Base-by-base conservation (phyloP, 331 rosid genomes). In the Acacia concinna region DNA sequence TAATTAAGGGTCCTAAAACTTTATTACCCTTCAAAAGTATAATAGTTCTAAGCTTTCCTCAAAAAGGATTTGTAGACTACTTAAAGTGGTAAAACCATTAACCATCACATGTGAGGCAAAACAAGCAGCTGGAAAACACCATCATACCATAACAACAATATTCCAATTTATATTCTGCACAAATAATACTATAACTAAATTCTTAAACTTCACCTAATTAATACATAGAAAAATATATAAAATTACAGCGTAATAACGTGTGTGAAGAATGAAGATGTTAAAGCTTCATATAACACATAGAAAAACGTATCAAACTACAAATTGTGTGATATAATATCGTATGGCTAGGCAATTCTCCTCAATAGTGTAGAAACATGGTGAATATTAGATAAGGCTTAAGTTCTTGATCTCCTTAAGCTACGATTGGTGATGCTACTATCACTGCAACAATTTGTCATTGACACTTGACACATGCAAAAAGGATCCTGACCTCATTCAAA, bases 1-100 rank as follows among this genome's bases (percentile, higher is more conserved):
- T 7, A 84, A 37, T 37, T 7, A 37, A 84, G 87, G 49, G 71
- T 63, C n/a, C 44, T 40, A 14, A 34, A 66, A 51, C 79, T 28
- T 66, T 52, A 43, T 74, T 78, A 28, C 31, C 68, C 75, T 70
- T 60, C 20, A 43, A 85, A 79, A 54, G 68, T 74, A 28, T 4
- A 54, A 8, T n/a, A 54, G 20, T 51, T 3, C 34, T 34, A 64
- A 47, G 21, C 63, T 67, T 88, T 80, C 86, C 59, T 46, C 35
- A 81, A 41, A 41, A 57, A 74, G 69, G 81, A 31, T 32, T 34
- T 63, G 41, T 30, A 63, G 40, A 17, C 21, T 63, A n/a, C 60
- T 21, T 20, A 8, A 52, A 52, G 4, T 52, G 60, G 60, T 8
- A 52, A n/a, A n/a, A n/a, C n/a, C n/a, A n/a, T n/a, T n/a, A n/a